Percentiles rank a stretch among this genome's conserved stretches.
phyloP scores from a whole-genome alignment of 768 basidiomycete genomes.

The Termitomyces sp. region DNA sequence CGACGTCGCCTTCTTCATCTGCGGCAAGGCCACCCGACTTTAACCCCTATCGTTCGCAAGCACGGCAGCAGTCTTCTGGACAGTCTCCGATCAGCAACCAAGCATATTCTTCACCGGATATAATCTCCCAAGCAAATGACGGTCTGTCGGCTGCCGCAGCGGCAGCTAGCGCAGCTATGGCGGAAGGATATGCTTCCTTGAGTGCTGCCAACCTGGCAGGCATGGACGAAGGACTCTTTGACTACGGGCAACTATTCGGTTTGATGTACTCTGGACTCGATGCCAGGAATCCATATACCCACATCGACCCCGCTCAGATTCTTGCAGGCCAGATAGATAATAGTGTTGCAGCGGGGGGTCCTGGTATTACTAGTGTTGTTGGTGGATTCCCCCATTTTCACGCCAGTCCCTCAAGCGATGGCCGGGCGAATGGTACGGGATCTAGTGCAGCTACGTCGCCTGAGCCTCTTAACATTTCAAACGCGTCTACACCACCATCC shows the following conservation, averaged over 20 bases:
- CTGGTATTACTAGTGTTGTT: constrained; percentile 25
- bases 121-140: constrained; percentile 30
- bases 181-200: constrained; percentile 67
- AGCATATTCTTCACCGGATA: constrained; percentile 19
- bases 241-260: constrained; percentile 63
- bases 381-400: constrained; percentile 50
- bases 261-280: constrained; percentile 57
- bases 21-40: constrained; percentile 13
- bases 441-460: constrained; percentile 73
- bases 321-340: constrained; percentile 25
- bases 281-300: constrained; percentile 51
- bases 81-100: constrained; percentile 17
- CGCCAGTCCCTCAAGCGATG: constrained; percentile 77
- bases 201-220: constrained; percentile 45
- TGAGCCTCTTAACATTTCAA: constrained; percentile 64
- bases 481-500: constrained; percentile 70
- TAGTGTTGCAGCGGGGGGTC: constrained; percentile 8
- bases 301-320: constrained; percentile 94
- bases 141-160: constrained; percentile 61
- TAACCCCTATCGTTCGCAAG: constrained; percentile 10
- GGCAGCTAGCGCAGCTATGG: constrained; percentile 62
- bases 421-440: constrained; percentile 64
- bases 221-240: constrained; percentile 50
- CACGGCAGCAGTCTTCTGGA: constrained; percentile 9
- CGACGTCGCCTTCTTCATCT: constrained; percentile 19